Base-by-base conservation (phyloP, 768 basidiomycete species). In the Boletus rubropictus region DNA sequence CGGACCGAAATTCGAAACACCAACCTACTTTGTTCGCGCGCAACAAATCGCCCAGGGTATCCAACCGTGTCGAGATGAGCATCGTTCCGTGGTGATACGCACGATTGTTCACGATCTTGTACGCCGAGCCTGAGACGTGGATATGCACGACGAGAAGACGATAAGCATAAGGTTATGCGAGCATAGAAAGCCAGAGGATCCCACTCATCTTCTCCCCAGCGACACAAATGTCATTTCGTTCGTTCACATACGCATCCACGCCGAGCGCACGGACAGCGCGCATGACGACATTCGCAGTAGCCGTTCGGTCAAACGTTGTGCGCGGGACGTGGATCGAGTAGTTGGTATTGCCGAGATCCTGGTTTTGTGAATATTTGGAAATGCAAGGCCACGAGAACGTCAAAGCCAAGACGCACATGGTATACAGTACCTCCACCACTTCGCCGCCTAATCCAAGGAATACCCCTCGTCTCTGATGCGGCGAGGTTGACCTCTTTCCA, bases 21-120 rank as follows among this genome's bases (percentile, higher is more conserved):
- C 40, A 18, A 52, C 72, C 44, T 49, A 87, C 89, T 70, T 87
- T 86, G 44, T 77, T 69, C 0, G 76, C 72, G 11, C 72, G 79
- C 40, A 98, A 71, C 9, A 91, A 67, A 51, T 86, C 79, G 0
- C 89, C 86, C 7, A 99, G 70, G 6, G 78, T 74, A 28, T 77
- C 72, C 24, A 97, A 75, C 38, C 75, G 69, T 3, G 92, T 91
- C 7, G 89, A 84, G 18, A 98, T 86, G 22, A 99, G 79, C 96
- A 99, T 99, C 14, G 96, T 99, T 0, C 96, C 96, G 57, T 99
- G 96, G 57, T 98, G 95, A 68, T 97, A 98, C 7, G 93, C 92
- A 24, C 96, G 76, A 43, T 81, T 80, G 55, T 82, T 87, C 36
- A 86, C 84, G 46, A 99, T 89, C 69, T 96, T 97, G 71, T 96